Evolutionary conservation across 768 basidiomycete species (phyloP).

Genomic region (Rhodotorula diobovata): DNA sequence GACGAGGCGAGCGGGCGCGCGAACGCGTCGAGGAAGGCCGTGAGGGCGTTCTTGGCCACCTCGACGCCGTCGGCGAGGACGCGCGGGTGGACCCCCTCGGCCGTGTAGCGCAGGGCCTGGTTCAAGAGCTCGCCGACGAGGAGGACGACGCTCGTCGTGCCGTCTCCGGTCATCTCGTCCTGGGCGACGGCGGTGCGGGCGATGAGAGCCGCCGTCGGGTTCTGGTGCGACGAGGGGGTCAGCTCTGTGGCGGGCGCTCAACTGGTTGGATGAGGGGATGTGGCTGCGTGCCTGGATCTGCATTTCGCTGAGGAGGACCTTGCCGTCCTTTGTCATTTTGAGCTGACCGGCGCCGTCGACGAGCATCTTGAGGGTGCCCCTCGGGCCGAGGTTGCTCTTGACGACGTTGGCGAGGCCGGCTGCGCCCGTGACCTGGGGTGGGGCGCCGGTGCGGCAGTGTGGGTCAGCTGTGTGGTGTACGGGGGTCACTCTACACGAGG

Average conservation of each 20-base stretch:
- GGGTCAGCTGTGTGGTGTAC: neutral
- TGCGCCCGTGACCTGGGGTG: slow-evolving; percentile 51
- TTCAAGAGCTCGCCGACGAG: slow-evolving; percentile 80
- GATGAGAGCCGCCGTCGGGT: slow-evolving; percentile 98
- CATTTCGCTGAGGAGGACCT: slow-evolving; percentile 97
- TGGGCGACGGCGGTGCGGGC: slow-evolving; percentile 97
- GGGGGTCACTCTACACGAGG: too few relatives aligned
- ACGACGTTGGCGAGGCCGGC: slow-evolving; percentile 97
- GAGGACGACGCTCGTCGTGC: slow-evolving; percentile 93
- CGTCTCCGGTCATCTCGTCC: slow-evolving; percentile 98
- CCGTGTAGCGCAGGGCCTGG: slow-evolving; percentile 95
- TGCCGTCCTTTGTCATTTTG: slow-evolving; percentile 99
- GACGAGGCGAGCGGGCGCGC: slow-evolving; percentile 61
- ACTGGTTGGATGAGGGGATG: neutral
- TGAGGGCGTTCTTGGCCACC: slow-evolving; percentile 78
- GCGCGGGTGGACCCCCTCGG: slow-evolving; percentile 96
- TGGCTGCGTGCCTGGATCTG: slow-evolving; percentile 65
- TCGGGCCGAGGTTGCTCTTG: slow-evolving; percentile 90
- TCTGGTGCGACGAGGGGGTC: slow-evolving; percentile 47
- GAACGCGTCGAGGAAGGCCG: slow-evolving; percentile 80
- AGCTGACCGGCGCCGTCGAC: slow-evolving; percentile 97
- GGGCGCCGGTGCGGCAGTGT: too few relatives aligned
- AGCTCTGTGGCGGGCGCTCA: neutral
- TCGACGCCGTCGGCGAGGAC: slow-evolving; percentile 94
- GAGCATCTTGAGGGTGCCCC: slow-evolving; percentile 98